Conservation (phyloP, 208 protist genomes). For the Trypanosoma caninum region DNA sequence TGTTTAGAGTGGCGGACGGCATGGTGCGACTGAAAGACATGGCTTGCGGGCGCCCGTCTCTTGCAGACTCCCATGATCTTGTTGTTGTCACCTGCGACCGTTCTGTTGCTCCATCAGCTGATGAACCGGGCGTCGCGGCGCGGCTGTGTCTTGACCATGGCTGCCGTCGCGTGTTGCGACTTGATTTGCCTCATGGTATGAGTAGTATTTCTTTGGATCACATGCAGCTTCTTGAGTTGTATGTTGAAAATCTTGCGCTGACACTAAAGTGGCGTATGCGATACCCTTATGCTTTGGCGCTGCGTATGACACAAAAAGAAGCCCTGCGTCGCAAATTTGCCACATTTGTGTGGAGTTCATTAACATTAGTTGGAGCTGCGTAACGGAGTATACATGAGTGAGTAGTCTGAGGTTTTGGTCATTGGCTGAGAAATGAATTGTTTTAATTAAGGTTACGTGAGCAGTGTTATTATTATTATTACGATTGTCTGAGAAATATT, state of each 20-base stretch:
- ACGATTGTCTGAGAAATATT: too few species aligned
- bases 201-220: constrained; percentile 42
- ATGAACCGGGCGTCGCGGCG: constrained; percentile 41
- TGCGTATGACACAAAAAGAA: constrained; percentile 57
- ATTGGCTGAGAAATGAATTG: too few species aligned
- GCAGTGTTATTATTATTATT: too few species aligned
- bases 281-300: constrained; percentile 69
- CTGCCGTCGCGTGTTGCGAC: constrained; percentile 63
- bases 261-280: constrained; percentile 42
- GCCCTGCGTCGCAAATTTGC: constrained; percentile 30
- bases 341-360: constrained; percentile 54
- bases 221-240: constrained; percentile 48
- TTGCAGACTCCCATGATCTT: constrained; percentile 36
- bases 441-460: too few species aligned
- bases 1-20: constrained; percentile 66
- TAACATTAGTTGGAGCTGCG: constrained; percentile 73
- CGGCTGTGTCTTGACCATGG: constrained; percentile 62
- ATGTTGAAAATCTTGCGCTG: constrained; percentile 40
- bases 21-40: constrained; percentile 35
- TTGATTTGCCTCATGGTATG: constrained; percentile 46
- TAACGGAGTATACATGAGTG: too few species aligned
- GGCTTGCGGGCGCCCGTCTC: neutral
- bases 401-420: too few species aligned
- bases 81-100: constrained; percentile 56
- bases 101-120: constrained; percentile 27